Conservation (phyloP, 75 land plant species). For the Ceratopteris richardii region DNA sequence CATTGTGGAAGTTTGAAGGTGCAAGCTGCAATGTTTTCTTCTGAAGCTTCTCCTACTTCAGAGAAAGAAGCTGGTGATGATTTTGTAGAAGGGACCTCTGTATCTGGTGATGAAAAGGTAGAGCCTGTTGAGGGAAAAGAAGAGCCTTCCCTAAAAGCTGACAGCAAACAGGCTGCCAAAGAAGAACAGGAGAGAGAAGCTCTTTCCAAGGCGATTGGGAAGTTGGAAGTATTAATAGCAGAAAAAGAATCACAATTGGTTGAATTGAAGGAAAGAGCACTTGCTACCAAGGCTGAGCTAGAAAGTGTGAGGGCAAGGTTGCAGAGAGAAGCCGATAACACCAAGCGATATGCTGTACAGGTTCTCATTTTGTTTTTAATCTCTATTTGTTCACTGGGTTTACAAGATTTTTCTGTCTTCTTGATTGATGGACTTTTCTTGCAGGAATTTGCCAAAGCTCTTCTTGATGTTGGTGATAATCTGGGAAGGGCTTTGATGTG, state of each 20-base stretch:
- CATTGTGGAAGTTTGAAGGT: too few relatives aligned
- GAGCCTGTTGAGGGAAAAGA: not conserved
- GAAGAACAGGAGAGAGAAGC: not conserved
- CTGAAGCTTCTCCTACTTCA: not conserved
- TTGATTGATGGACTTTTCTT: too few relatives aligned
- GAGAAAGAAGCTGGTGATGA: not conserved
- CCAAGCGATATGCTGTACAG: constrained; percentile 90
- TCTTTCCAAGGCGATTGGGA: not conserved
- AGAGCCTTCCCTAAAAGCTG: not conserved
- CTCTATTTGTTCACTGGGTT: too few relatives aligned
- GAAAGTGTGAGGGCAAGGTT: constrained; percentile 77
- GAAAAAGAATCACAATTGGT: constrained; percentile 23
- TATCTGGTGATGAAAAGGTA: not conserved
- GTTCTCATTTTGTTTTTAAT: too few relatives aligned
- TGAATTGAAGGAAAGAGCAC: constrained; percentile 68
- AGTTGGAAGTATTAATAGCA: not conserved
- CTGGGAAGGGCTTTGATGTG: constrained; percentile 69
- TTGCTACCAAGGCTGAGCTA: constrained; percentile 74
- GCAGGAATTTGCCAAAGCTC: constrained; percentile 82
- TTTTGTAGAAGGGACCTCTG: not conserved
- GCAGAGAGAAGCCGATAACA: constrained; percentile 67
- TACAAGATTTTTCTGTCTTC: too few relatives aligned
- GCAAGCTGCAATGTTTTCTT: not conserved
- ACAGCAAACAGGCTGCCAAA: not conserved
- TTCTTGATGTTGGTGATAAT: constrained; percentile 93